Evolutionary conservation across 2,329 filamentous ascomycete species (phyloP), one percentile per base, ranked within the genome.

Genomic region (Didymella exigua): DNA sequence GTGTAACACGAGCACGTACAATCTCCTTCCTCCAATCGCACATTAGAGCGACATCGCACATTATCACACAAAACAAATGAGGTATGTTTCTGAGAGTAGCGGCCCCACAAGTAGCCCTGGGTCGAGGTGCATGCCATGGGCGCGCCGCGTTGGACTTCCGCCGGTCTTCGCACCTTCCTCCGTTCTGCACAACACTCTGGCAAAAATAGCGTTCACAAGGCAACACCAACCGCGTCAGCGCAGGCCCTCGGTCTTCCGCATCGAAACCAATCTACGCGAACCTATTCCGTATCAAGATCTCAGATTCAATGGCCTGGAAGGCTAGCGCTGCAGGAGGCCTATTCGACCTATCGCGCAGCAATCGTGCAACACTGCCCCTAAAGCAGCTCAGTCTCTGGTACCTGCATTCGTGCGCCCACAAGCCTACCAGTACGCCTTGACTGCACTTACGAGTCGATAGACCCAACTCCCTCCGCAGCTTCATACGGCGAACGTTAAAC

Each of bases 321-420:
- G 34, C 34, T 52, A 42, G 36, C 16, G 38, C 31, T 36, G 41
- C 31, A 29, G 27, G 26, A 33, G 31, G 18, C 36, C 31, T 50
- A 38, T 40, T 54, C 34, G 41, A 49, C 55, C 42, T 47, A 56
- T 58, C 26, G 41, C 26, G 44, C 36, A 46, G 34, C 24, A 47
- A 19, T 24, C 24, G 46, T 46, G 41, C 29, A 34, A 55, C 41
- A 8, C 37, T 44, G 24, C 18, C 10, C 23, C 16, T 40, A 18
- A 31, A 19, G n/a, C 21, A 42, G 46, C 45, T 29, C 14, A 14
- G 33, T 21, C 16, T 29, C 33, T 54, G 41, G 59, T 57, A 61
- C 54, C 59, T 62, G 52, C 46, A 56, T 65, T 27, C 45, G 46
- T 56, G 51, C 49, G 36, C 34, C 48, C 8, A 34, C 10, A 21